Evolutionary conservation across 2,329 filamentous ascomycete genomes (phyloP).

Genomic region (Ophiocordyceps robertsii): DNA sequence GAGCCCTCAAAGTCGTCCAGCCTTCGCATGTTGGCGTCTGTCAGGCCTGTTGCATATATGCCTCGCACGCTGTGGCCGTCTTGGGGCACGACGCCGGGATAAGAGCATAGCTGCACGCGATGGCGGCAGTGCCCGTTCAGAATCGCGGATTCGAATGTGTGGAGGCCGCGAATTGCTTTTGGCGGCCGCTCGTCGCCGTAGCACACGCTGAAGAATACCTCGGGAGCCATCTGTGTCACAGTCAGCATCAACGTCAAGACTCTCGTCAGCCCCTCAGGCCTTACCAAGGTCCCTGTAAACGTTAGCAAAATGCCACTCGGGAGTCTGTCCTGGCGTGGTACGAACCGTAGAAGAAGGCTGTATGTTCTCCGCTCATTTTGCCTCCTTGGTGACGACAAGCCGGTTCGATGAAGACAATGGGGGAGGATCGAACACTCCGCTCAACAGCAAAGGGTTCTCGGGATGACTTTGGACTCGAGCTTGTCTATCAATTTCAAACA

Average conservation of each 20-base stretch:
- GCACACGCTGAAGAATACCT: slow-evolving; percentile 76
- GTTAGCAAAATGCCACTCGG: slow-evolving; percentile 2
- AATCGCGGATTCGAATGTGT: slow-evolving; percentile 59
- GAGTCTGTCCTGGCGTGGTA: not conserved
- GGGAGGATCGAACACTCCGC: not conserved
- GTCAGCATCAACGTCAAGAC: slow-evolving; percentile 10
- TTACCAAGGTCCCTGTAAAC: slow-evolving; percentile 21
- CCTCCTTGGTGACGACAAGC: not conserved
- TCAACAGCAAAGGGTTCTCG: no score
- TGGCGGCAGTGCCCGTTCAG: slow-evolving; percentile 58
- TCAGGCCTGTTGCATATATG: slow-evolving; percentile 65
- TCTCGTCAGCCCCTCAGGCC: not conserved
- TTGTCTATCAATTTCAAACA: no score
- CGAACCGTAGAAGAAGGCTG: slow-evolving; percentile 43
- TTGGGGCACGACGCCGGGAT: slow-evolving; percentile 61
- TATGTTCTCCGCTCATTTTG: slow-evolving; percentile 27
- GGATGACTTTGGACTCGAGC: no score
- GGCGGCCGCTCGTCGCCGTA: slow-evolving; percentile 43
- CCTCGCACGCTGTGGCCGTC: slow-evolving; percentile 52
- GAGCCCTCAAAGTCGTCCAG: slow-evolving; percentile 73
- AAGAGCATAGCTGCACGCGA: slow-evolving; percentile 58
- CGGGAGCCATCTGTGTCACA: slow-evolving; percentile 54
- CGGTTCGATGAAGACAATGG: not conserved
- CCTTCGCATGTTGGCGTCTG: slow-evolving; percentile 57
- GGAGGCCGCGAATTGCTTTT: slow-evolving; percentile 38